Conservation (phyloP, 345 rosid genomes). For the Conringia planisiliqua region DNA sequence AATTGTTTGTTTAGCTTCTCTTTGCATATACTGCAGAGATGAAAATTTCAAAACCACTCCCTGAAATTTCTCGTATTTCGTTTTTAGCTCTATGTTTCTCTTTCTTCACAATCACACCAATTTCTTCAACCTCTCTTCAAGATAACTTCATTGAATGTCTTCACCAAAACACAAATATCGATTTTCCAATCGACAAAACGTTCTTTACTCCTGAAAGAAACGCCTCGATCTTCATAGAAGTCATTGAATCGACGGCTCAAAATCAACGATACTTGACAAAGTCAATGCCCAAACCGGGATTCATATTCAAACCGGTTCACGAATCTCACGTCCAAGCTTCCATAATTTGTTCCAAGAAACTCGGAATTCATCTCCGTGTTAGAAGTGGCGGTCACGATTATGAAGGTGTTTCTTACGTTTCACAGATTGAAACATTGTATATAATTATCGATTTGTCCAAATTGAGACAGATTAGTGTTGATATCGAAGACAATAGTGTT, state of each 20-base stretch:
- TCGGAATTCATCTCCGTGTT: conserved; percentile 43
- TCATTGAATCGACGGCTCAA: conserved; percentile 44
- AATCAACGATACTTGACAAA: conserved; percentile 42
- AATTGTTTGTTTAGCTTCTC: not conserved
- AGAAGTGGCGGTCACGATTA: conserved; percentile 71
- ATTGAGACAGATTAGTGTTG: conserved; percentile 44
- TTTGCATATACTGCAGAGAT: not conserved
- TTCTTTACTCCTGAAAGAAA: conserved; percentile 35
- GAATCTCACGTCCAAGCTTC: conserved; percentile 58
- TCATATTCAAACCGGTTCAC: conserved; percentile 46
- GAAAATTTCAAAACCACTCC: not conserved
- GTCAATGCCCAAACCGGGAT: conserved; percentile 48
- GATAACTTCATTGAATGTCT: conserved; percentile 43
- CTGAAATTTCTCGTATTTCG: not conserved
- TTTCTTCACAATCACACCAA: not conserved
- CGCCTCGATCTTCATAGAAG: conserved; percentile 29
- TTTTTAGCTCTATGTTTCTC: not conserved
- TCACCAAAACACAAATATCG: conserved; percentile 24
- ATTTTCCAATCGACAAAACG: conserved; percentile 20
- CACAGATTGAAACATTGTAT: conserved; percentile 44
- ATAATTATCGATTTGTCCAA: conserved; percentile 44
- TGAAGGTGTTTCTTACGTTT: conserved; percentile 56
- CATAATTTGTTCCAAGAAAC: conserved; percentile 46
- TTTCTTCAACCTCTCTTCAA: conserved; percentile 19
- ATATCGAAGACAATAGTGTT: conserved; percentile 40